phyloP scores from a whole-genome alignment of 805 yeast genomes.

The Yamadazyma nakazawae region DNA sequence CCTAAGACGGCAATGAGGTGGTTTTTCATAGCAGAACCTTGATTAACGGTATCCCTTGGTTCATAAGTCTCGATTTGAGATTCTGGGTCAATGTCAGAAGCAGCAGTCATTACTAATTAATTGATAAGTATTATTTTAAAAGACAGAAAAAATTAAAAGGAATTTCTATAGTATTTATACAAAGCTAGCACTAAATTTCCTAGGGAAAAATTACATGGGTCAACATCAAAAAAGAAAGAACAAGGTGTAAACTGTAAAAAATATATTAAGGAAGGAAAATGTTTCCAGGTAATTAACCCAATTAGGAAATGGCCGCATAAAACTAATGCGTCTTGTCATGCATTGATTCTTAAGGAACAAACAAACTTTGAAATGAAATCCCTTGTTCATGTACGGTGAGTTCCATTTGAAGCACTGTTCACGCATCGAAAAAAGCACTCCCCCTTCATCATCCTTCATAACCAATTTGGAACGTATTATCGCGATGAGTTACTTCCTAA shows the following conservation, averaged over 20 bases:
- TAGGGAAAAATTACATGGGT: background rate
- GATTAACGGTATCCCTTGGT: constrained; percentile 18
- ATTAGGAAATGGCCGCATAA: background rate
- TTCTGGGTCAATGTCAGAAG: constrained; percentile 23
- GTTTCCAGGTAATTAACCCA: background rate
- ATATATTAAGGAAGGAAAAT: constrained; percentile 3
- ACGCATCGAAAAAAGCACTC: background rate
- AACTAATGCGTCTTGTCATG: background rate
- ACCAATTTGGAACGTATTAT: background rate
- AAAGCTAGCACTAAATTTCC: background rate
- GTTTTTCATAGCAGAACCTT: constrained; percentile 35
- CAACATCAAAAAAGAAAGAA: background rate
- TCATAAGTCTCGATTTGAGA: constrained; percentile 27
- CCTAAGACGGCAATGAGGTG: constrained; percentile 68
- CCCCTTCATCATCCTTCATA: background rate
- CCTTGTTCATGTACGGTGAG: background rate
- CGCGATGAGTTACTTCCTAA: background rate
- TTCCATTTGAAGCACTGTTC: constrained; percentile 2
- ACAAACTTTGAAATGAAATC: background rate
- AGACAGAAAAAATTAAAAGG: background rate
- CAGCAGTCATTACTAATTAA: constrained; percentile 17
- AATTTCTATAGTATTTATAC: background rate
- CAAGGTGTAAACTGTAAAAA: background rate
- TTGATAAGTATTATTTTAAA: background rate
- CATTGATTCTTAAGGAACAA: background rate